A percentile compares a stretch with the other conserved stretches of the same genome.
Conservation (phyloP, 176 grass and related monocot species). For the Cenchrus americanus region DNA sequence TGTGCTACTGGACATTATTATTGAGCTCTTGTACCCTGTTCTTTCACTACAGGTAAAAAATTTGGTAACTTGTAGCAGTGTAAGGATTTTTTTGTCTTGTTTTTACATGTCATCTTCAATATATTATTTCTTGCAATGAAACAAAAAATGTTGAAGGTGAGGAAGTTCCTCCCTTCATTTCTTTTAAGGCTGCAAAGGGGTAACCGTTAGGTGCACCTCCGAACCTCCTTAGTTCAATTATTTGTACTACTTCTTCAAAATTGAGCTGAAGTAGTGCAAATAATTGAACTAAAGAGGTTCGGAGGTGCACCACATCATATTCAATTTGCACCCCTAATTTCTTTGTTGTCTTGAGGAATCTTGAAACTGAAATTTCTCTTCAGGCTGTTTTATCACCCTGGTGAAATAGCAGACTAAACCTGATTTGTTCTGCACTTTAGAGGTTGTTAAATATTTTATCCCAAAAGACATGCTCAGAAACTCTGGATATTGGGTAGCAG, state of each 20-base stretch:
- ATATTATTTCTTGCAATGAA: neutral
- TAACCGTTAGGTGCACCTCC: too few species aligned
- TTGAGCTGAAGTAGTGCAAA: too few species aligned
- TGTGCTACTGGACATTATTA: conserved; percentile 80
- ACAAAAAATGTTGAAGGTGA: neutral
- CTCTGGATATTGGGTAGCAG: neutral
- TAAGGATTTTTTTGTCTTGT: neutral
- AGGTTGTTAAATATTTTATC: neutral
- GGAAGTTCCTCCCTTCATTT: neutral
- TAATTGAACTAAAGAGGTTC: too few species aligned
- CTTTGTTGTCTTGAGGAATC: neutral
- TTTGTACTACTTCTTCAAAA: too few species aligned
- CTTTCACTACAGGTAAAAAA: conserved; percentile 84
- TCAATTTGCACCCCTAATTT: too few species aligned
- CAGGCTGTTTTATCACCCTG: neutral
- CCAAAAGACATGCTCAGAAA: conserved; percentile 4
- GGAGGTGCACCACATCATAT: too few species aligned
- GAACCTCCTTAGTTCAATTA: too few species aligned
- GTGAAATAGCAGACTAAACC: neutral
- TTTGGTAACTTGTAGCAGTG: neutral
- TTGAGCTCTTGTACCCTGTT: conserved; percentile 72
- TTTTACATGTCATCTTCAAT: neutral
- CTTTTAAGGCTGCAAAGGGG: too few species aligned
- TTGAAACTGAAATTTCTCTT: conserved; percentile 18
- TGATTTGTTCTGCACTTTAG: conserved; percentile 3